Base-by-base conservation (phyloP, 2,329 filamentous ascomycete genomes). In the Fusarium sp. region DNA sequence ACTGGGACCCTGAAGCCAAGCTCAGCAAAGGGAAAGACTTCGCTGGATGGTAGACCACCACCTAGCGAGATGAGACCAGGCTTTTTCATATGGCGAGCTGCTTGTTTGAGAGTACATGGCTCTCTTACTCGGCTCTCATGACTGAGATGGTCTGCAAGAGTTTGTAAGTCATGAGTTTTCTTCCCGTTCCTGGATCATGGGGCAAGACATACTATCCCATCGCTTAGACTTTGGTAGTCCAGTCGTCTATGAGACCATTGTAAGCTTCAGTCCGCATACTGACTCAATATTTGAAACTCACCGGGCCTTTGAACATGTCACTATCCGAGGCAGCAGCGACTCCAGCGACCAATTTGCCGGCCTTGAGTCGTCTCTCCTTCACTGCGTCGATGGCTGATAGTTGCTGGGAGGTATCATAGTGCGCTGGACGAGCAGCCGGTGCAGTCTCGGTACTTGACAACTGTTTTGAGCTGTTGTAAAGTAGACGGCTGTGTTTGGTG, bases 51-150 rank as follows among this genome's bases (percentile, higher is more conserved):
- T 21, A 99, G 60, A 6, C 96, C 96, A 53, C 96, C 96, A 58
- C 96, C 96, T 3, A 99, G 89, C 2, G 94, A 97, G 77, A 99
- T 96, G 62, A 98, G 82, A 18, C 92, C 94, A 1, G 94, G 93
- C 41, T 86, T 93, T 76, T 91, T 91, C 55, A 98, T 87, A 77
- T 90, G 91, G 58, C 87, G 88, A 45, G 94, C 94, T 7, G 94
- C 94, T 65, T 87, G 85, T 81, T 98, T 98, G 65, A 98, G 84
- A n/a, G 90, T 90, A 69, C 88, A 93, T 34, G 86, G 90, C 79
- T 88, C 79, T 53, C 89, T 83, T 21, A 85, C 78, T 61, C 84
- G 84, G 66, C 87, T 88, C 77, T 95, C 92, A 11, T 81, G 71
- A 28, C 84, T 91, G 48, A 94, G 80, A 60, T 88, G 85, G 75